Base-by-base conservation (phyloP, 2,329 filamentous ascomycete genomes). In the Ophiobolus disseminans region DNA sequence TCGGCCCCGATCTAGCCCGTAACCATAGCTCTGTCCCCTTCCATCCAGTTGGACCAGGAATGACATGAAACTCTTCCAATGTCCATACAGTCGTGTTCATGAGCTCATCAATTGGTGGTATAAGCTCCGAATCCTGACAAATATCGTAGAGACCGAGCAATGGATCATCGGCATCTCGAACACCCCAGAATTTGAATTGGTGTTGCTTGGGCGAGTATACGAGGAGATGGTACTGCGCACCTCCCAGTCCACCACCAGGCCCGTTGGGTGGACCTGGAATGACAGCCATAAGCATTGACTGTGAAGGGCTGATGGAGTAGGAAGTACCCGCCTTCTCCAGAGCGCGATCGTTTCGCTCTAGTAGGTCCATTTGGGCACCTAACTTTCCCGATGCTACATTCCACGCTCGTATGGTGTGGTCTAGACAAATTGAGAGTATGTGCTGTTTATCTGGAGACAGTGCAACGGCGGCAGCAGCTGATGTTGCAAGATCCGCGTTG, bases 141-240 rank as follows among this genome's bases (percentile, higher is more conserved):
- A 90, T 76, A 60, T 95, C 90, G 54, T 85, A 82, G 11, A 95
- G 79, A 7, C 86, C 80, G 16, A 91, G 70, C 2, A 76, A 79
- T 57, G 75, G 57, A 60, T 76, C 56, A 62, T 88, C 80, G 60
- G 82, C 82, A 43, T 86, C 83, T 58, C 86, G 83, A 14, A 88
- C 83, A 43, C 84, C 83, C 90, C 92, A 99, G 68, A 99, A 92
- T 72, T 96, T 97, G 80, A 99, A 97, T 68, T 93, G 88, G 26
- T 94, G 84, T 22, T 91, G 89, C 55, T 94, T 85, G 0, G 94
- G 93, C 9, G 92, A 97, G 72, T 91, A 96, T 7, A 91, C 93
- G 28, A 90, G 85, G 43, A 93, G 83, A 49, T 82, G 82, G 65
- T 85, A 87, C 30, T 74, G 66, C 52, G 79, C 77, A 16, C 75